These are phyloP conservation scores for Trichothecium sympodiale DNA, from an alignment of 2,329 filamentous ascomycete genomes.

Conservation along the genomic window DNA sequence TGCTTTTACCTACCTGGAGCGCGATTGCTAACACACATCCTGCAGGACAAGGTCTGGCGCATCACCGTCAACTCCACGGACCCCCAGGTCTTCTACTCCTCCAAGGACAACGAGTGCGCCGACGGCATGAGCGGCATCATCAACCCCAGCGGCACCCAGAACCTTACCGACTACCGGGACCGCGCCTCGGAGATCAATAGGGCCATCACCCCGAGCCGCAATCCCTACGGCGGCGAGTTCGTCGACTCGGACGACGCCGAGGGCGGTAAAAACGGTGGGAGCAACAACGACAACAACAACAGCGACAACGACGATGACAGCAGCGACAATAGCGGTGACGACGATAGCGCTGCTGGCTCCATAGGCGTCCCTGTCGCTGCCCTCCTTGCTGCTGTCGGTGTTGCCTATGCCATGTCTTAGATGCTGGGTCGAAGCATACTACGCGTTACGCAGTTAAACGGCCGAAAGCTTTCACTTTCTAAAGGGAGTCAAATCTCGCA, in stretches of 20 bases:
- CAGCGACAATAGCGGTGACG: conserved; percentile 1
- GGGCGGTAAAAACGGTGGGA: conserved; percentile 6
- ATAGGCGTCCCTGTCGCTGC: conserved; percentile 5
- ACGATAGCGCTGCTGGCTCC: conserved; percentile 4
- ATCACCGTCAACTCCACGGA: conserved; percentile 20
- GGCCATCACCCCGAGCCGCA: conserved; percentile 13
- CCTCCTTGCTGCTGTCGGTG: conserved; percentile 7
- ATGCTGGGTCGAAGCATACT: too few relatives aligned
- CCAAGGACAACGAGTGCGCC: conserved; percentile 23
- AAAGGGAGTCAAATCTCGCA: background rate
- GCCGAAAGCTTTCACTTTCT: background rate
- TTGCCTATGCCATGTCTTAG: conserved; percentile 7
- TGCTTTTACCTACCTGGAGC: too few relatives aligned
- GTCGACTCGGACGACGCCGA: conserved; percentile 11
- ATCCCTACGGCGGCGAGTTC: conserved; percentile 18
- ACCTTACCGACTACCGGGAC: conserved; percentile 18
- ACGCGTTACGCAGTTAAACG: too few relatives aligned
- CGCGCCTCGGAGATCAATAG: conserved; percentile 14
- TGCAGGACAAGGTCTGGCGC: conserved; percentile 22
- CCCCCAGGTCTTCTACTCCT: conserved; percentile 27
- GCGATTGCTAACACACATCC: background rate
- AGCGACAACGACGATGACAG: conserved; percentile 1
- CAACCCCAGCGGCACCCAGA: conserved; percentile 19
- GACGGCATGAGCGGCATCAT: conserved; percentile 28
- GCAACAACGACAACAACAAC: conserved; percentile 1